Conservation (phyloP, 495 filamentous ascomycete species). For the Aspergillus olivimuriae region DNA sequence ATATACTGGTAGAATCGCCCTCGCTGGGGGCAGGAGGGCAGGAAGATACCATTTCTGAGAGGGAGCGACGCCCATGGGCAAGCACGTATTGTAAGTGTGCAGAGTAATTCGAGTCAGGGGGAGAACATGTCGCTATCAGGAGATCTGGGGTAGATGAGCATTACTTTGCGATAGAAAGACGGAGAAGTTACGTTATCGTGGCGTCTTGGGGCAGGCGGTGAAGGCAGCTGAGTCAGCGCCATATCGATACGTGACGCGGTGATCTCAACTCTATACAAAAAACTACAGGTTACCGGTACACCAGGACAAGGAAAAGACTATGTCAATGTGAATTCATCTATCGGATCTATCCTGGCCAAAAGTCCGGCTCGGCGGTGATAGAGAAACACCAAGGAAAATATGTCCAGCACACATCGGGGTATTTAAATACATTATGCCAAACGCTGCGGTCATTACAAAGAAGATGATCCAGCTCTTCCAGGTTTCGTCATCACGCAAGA, state of each 20-base stretch:
- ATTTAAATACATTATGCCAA: slow-evolving; percentile 2
- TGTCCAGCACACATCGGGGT: background rate
- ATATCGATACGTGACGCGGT: too few relatives aligned
- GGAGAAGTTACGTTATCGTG: background rate
- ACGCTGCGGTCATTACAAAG: slow-evolving; percentile 7
- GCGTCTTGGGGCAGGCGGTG: background rate
- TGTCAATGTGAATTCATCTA: background rate
- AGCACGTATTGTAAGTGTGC: too few relatives aligned
- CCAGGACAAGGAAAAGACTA: too few relatives aligned
- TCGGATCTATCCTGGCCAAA: background rate
- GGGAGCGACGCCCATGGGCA: too few relatives aligned
- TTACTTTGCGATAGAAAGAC: too few relatives aligned
- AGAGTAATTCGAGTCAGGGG: too few relatives aligned
- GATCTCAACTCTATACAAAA: too few relatives aligned
- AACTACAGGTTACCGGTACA: too few relatives aligned
- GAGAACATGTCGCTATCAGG: background rate
- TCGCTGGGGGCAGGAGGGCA: background rate
- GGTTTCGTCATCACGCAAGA: slow-evolving; percentile 8
- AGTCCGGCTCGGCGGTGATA: background rate
- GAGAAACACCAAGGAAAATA: background rate
- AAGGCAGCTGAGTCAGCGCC: background rate
- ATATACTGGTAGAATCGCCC: background rate
- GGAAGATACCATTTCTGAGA: slow-evolving; percentile 1
- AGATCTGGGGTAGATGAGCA: background rate
- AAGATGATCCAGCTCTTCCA: slow-evolving; percentile 11